These are phyloP conservation scores for Macrophomina tecta DNA, from an alignment of 2,329 filamentous ascomycete genomes.

Conservation along the genomic window DNA sequence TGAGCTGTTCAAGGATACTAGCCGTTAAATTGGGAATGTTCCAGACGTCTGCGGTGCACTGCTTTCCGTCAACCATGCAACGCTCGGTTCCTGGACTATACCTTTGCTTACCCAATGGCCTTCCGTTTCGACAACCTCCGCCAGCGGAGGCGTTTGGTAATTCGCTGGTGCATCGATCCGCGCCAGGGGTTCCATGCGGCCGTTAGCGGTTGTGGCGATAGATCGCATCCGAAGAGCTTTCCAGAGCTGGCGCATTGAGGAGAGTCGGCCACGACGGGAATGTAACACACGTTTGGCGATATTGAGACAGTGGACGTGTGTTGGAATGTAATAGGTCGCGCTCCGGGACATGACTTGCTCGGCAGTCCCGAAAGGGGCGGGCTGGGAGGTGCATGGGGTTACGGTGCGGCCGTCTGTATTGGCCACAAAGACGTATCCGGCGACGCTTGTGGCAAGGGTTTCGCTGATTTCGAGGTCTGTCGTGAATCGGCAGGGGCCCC, in stretches of 20 bases:
- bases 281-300: neutral
- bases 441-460: neutral
- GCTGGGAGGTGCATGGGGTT: neutral
- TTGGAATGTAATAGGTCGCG: neutral
- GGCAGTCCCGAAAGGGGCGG: too few relatives aligned
- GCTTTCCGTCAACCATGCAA: neutral
- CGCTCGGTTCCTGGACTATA: neutral
- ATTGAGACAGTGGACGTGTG: neutral
- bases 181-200: neutral
- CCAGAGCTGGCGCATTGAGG: constrained; percentile 11
- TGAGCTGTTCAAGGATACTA: neutral
- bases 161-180: neutral
- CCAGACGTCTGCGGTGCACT: neutral
- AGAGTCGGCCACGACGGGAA: neutral
- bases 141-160: neutral
- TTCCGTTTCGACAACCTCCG: neutral
- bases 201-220: neutral
- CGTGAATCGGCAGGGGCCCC: neutral
- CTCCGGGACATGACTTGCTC: too few relatives aligned
- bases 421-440: neutral
- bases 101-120: neutral
- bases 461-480: constrained; percentile 1
- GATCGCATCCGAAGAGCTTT: constrained; percentile 1
- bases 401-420: neutral
- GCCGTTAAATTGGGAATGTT: neutral